Conservation (phyloP, 2,329 filamentous ascomycete species). For the Colletotrichum salicis region DNA sequence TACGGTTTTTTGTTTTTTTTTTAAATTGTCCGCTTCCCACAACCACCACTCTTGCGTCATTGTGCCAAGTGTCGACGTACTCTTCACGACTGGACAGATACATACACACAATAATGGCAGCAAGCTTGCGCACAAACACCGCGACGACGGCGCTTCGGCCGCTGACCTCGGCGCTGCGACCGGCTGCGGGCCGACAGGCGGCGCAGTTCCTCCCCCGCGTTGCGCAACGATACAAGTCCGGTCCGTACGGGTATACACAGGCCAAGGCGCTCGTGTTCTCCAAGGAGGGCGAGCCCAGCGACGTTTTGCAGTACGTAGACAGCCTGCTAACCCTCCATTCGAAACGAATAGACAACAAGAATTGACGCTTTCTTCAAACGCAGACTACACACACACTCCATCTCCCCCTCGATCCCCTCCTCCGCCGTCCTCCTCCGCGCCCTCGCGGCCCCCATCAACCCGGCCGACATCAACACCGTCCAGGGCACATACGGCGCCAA, state of each 20-base stretch:
- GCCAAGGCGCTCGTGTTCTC: constrained; percentile 84
- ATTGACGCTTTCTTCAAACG: not conserved
- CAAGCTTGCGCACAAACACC: constrained; percentile 12
- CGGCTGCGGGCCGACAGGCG: not conserved
- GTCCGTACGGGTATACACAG: constrained; percentile 83
- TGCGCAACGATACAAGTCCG: constrained; percentile 61
- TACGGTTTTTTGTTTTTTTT: not conserved
- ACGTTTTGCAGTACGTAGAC: constrained; percentile 70
- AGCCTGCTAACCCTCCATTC: not conserved
- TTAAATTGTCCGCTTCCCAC: not conserved
- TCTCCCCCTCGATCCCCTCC: constrained; percentile 76
- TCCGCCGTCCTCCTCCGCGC: constrained; percentile 80
- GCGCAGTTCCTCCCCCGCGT: constrained; percentile 36
- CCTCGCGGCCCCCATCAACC: constrained; percentile 93
- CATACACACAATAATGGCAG: constrained; percentile 18
- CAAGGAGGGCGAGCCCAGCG: constrained; percentile 77
- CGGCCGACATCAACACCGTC: constrained; percentile 97
- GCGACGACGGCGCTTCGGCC: constrained; percentile 26
- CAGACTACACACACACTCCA: constrained; percentile 78
- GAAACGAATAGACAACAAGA: not conserved
- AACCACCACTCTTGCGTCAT: not conserved
- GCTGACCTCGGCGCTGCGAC: constrained; percentile 30
- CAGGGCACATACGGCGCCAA: constrained; percentile 95
- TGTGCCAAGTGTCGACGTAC: not conserved
- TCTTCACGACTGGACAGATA: not conserved